A percentile compares a stretch with the other conserved stretches of the same genome.
phyloP scores from a whole-genome alignment of 352 stramenopile species.

The Globisporangium spinosum region DNA sequence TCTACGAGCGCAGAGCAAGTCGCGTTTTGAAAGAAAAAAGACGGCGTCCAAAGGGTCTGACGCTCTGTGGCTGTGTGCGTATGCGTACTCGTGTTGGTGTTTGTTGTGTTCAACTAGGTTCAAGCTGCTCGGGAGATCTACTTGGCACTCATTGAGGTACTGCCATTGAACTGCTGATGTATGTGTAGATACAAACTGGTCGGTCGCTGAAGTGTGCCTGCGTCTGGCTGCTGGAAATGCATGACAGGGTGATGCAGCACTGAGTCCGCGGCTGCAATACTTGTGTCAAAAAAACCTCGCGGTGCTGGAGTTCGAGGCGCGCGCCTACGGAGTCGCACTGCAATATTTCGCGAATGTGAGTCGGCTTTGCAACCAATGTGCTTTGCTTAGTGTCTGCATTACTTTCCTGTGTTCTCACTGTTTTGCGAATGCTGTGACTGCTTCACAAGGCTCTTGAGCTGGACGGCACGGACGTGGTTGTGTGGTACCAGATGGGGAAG shows the following conservation, averaged over 20 bases:
- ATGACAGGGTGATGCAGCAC: slow-evolving; percentile 18
- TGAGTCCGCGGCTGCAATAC: slow-evolving; percentile 54
- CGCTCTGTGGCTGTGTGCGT: background rate
- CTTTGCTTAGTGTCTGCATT: background rate
- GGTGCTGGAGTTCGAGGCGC: slow-evolving; percentile 46
- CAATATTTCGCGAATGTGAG: slow-evolving; percentile 41
- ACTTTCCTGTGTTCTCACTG: background rate
- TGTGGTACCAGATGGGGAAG: slow-evolving; percentile 70
- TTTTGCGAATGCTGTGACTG: background rate
- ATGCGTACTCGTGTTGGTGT: background rate
- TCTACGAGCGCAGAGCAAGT: background rate
- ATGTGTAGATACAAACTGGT: background rate
- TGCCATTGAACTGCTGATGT: background rate
- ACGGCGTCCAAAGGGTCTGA: background rate
- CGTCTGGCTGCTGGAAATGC: background rate
- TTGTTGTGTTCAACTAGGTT: slow-evolving; percentile 15
- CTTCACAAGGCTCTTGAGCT: slow-evolving; percentile 39
- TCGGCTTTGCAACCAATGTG: background rate
- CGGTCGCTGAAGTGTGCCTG: background rate
- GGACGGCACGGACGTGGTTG: slow-evolving; percentile 68
- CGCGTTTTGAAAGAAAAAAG: background rate
- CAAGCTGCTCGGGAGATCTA: slow-evolving; percentile 40
- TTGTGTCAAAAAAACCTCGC: slow-evolving; percentile 70
- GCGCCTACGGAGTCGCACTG: slow-evolving; percentile 38
- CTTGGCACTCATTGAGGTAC: slow-evolving; percentile 26